Evolutionary conservation across 371 early-diverging fungal genomes (phyloP).

Genomic region (Dentiscutata heterogama): DNA sequence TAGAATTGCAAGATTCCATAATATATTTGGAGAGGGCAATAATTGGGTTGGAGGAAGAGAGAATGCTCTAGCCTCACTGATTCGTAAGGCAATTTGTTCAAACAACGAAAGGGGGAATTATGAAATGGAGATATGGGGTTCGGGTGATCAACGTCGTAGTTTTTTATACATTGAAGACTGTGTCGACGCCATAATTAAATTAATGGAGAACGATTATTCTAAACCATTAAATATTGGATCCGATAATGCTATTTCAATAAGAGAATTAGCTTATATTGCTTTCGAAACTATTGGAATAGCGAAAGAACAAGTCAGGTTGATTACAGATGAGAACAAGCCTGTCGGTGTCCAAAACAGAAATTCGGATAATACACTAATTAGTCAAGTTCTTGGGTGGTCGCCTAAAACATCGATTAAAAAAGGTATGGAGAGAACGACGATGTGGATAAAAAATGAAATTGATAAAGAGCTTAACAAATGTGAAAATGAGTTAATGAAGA

Average conservation of each 20-base stretch:
- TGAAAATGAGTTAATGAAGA: background rate
- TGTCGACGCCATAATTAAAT: background rate
- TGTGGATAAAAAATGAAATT: background rate
- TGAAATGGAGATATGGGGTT: background rate
- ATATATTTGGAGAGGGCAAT: background rate
- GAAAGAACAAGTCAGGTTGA: background rate
- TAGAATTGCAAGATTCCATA: background rate
- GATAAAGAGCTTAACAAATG: background rate
- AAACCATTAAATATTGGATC: constrained; percentile 16
- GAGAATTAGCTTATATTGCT: background rate
- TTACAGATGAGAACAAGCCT: background rate
- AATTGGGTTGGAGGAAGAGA: background rate
- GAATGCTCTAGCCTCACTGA: background rate
- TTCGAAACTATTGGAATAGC: background rate
- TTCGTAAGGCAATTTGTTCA: background rate
- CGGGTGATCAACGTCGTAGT: background rate
- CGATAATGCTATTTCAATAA: background rate
- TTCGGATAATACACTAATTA: constrained; percentile 1
- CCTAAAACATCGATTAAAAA: background rate
- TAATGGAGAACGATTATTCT: background rate
- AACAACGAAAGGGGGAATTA: background rate
- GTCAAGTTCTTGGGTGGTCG: background rate
- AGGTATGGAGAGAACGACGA: background rate
- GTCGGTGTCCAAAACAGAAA: background rate
- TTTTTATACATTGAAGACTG: constrained; percentile 14